These are phyloP conservation scores for Stachybotrys elegans DNA, from an alignment of 2,329 filamentous ascomycete genomes.

Conservation along the genomic window DNA sequence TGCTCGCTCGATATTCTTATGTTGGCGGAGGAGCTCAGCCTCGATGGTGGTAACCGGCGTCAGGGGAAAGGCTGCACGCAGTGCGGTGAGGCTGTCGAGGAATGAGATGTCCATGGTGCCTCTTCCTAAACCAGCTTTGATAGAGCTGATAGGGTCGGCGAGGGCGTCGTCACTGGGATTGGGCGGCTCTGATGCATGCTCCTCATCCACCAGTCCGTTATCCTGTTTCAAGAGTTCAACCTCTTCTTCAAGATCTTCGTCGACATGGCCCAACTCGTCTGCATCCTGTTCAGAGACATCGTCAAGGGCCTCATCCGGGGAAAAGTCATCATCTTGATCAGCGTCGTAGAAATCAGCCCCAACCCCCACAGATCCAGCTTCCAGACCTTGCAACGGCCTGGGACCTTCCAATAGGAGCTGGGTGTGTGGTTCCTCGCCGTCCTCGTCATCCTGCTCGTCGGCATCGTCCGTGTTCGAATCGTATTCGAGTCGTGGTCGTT, in stretches of 20 bases:
- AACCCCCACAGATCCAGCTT: conserved; percentile 14
- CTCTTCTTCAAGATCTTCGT: conserved; percentile 27
- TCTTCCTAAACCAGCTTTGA: background rate
- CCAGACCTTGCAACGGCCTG: conserved; percentile 6
- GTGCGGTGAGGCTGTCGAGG: conserved; percentile 26
- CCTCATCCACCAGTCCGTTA: conserved; percentile 23
- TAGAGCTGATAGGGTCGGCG: background rate
- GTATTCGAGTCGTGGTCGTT: conserved; percentile 52
- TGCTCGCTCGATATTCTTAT: conserved; percentile 28
- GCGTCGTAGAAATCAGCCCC: conserved; percentile 15
- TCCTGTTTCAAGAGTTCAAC: conserved; percentile 38
- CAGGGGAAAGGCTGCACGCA: conserved; percentile 39
- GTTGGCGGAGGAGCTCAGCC: conserved; percentile 25
- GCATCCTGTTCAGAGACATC: conserved; percentile 14
- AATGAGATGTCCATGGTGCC: conserved; percentile 11
- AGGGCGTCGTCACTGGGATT: background rate
- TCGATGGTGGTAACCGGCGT: conserved; percentile 30
- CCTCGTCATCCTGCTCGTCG: conserved; percentile 30
- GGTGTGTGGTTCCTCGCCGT: conserved; percentile 19
- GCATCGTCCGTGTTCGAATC: conserved; percentile 33
- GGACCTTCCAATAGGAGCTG: conserved; percentile 28
- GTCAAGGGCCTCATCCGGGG: conserved; percentile 16
- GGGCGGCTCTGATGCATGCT: conserved; percentile 8
- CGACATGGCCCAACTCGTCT: background rate
- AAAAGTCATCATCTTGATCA: conserved; percentile 23